Conservation (phyloP, 2,329 filamentous ascomycete species). For the Arthrobotrys entomopaga region DNA sequence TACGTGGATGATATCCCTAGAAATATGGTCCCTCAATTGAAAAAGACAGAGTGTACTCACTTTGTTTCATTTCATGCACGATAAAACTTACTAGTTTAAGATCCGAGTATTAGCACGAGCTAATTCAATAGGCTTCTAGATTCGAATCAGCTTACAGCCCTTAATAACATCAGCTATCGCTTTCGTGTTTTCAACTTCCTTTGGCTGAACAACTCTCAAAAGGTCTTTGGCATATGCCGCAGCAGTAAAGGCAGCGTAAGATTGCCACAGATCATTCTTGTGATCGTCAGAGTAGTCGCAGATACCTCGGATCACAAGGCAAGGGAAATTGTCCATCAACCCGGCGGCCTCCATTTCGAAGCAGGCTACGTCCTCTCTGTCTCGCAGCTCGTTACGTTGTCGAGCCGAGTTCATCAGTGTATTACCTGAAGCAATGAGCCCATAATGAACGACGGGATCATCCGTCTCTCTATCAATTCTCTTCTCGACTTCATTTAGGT, state of each 20-base stretch:
- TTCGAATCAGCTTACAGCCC: conserved; percentile 19
- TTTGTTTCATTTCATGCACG: conserved; percentile 12
- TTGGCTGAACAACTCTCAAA: conserved; percentile 17
- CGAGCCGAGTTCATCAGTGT: conserved; percentile 8
- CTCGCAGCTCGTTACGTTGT: conserved; percentile 12
- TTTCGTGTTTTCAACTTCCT: conserved; percentile 14
- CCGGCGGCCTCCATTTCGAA: conserved; percentile 37
- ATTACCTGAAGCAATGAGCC: conserved; percentile 33
- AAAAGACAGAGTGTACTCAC: conserved; percentile 4
- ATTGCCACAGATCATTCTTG: conserved; percentile 28
- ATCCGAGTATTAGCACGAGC: neutral
- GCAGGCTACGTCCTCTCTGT: neutral
- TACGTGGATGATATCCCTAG: too few relatives aligned
- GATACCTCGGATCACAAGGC: conserved; percentile 27
- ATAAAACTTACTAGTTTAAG: conserved; percentile 1
- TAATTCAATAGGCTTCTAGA: conserved; percentile 1
- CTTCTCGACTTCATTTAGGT: neutral
- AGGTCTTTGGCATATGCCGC: conserved; percentile 34
- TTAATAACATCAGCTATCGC: conserved; percentile 22
- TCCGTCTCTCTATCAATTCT: conserved; percentile 13
- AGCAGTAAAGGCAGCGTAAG: conserved; percentile 20
- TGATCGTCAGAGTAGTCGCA: conserved; percentile 31
- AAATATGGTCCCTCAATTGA: too few relatives aligned
- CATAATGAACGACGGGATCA: conserved; percentile 26
- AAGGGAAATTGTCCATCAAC: conserved; percentile 26